These are phyloP conservation scores for Scenedesmus sp. DNA, from an alignment of 163 green algal genomes.

Conservation along the genomic window DNA sequence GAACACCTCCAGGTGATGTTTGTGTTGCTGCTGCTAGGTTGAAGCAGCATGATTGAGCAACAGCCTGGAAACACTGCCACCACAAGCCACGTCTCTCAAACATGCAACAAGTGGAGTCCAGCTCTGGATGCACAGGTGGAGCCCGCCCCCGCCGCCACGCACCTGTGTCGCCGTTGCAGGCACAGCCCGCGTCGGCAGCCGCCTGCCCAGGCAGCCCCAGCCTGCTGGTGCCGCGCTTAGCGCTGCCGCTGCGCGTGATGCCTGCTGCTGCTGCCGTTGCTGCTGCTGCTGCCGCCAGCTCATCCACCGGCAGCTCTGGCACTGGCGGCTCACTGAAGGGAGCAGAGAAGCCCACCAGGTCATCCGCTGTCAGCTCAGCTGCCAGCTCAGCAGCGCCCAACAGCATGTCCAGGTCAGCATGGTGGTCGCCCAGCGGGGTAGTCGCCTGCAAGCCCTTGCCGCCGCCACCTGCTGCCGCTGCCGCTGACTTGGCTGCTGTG, in stretches of 20 bases:
- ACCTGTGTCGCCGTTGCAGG: conserved; percentile 27
- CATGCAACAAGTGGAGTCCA: no score
- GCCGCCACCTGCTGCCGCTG: conserved; percentile 10
- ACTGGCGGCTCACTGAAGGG: conserved; percentile 6
- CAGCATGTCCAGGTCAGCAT: conserved; percentile 8
- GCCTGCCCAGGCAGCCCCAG: background rate
- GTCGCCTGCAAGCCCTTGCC: background rate
- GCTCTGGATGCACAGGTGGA: background rate
- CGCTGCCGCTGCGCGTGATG: background rate
- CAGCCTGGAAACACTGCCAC: background rate
- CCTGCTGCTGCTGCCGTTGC: background rate
- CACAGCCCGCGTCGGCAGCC: background rate
- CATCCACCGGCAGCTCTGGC: background rate
- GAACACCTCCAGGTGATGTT: no score
- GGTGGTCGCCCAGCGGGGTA: background rate
- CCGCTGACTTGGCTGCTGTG: background rate
- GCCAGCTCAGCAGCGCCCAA: conserved; percentile 1
- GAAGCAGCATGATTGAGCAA: no score
- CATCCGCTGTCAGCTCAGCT: conserved; percentile 5
- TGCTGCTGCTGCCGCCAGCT: conserved; percentile 10
- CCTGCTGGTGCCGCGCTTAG: background rate
- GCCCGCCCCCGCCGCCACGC: background rate
- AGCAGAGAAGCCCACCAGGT: background rate
- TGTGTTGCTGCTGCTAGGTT: no score
- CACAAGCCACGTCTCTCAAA: background rate